phyloP scores from a whole-genome alignment of 106 monocot genomes.

The Apostasia ramifera region DNA sequence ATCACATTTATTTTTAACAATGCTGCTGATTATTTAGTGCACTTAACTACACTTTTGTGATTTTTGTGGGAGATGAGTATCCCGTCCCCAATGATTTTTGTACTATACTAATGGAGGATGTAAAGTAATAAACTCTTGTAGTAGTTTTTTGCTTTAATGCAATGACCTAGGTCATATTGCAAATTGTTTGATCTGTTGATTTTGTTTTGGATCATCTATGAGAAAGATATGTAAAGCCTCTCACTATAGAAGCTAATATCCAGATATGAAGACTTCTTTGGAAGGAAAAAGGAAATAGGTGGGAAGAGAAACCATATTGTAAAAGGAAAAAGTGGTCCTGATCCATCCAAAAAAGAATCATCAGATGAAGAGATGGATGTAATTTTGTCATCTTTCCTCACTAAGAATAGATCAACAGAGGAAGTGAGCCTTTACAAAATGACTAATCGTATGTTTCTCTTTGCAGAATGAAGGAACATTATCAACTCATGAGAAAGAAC shows the following conservation, averaged over 20 bases:
- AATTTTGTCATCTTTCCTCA: conserved; percentile 1
- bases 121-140: too few species aligned
- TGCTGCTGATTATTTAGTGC: too few species aligned
- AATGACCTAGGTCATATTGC: too few species aligned
- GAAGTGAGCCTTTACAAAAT: neutral
- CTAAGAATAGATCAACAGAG: neutral
- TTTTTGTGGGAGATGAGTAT: too few species aligned
- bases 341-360: conserved; percentile 25
- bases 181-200: too few species aligned
- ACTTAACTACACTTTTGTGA: too few species aligned
- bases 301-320: conserved; percentile 12
- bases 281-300: conserved; percentile 28
- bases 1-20: too few species aligned
- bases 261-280: conserved; percentile 92
- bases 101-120: too few species aligned
- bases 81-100: too few species aligned
- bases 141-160: too few species aligned
- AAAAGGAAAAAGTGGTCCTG: conserved; percentile 16
- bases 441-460: conserved; percentile 1
- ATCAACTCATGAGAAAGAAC: conserved; percentile 73
- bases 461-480: conserved; percentile 38
- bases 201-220: too few species aligned
- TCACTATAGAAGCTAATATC: neutral
- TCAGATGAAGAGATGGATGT: conserved; percentile 29
- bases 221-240: too few species aligned